phyloP scores from a whole-genome alignment of 164 flowering plant genomes.

The Litsea cubeba region DNA sequence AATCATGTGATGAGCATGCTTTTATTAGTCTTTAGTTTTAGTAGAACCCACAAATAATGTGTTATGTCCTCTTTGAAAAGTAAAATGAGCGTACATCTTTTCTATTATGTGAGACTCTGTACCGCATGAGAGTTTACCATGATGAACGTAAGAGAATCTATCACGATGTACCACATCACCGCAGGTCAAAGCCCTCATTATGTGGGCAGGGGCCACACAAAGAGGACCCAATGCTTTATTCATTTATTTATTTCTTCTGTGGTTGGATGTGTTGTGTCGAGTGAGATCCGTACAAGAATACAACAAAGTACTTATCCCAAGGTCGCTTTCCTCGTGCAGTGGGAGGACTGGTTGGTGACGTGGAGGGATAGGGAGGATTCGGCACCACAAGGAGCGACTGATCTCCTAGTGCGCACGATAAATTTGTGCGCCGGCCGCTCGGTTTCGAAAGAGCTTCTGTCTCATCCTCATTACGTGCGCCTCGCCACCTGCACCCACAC shows the following conservation, averaged over 20 bases:
- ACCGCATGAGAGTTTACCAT: fast-evolving
- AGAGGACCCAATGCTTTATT: no score
- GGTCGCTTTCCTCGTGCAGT: conserved; percentile 29
- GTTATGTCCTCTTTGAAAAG: no score
- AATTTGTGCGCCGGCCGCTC: conserved; percentile 23
- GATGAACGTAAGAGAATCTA: fast-evolving
- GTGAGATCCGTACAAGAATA: neutral
- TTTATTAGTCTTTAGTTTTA: no score
- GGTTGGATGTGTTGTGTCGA: no score
- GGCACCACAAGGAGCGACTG: conserved; percentile 21
- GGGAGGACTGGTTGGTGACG: conserved; percentile 54
- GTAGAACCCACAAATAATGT: no score
- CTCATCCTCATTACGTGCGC: conserved; percentile 20
- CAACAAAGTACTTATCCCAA: neutral
- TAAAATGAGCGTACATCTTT: no score
- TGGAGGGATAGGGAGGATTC: conserved; percentile 23
- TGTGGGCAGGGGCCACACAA: fast-evolving
- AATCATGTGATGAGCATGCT: no score
- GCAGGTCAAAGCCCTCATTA: no score
- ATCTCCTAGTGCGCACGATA: conserved; percentile 29
- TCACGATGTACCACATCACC: no score
- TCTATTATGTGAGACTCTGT: no score
- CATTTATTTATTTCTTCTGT: no score
- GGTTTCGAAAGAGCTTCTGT: conserved; percentile 11
- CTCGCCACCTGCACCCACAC: conserved; percentile 26